Conservation (phyloP, 495 filamentous ascomycete genomes). For the Neurospora sp. region DNA sequence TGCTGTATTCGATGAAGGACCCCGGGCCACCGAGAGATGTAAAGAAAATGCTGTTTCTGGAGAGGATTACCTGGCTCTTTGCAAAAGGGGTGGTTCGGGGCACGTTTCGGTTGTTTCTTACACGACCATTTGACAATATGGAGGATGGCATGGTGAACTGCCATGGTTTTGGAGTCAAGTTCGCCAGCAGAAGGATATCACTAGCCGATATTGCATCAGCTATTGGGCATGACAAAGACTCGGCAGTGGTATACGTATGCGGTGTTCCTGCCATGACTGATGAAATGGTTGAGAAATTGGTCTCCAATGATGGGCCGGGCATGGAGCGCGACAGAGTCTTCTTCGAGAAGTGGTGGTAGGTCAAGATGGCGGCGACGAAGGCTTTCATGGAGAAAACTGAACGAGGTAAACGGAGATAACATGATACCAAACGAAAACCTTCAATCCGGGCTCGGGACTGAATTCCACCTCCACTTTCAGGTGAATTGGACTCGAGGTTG, state of each 20-base stretch:
- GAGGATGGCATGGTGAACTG: constrained; percentile 11
- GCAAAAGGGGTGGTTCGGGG: constrained; percentile 16
- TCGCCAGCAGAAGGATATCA: constrained; percentile 39
- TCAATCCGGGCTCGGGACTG: not conserved
- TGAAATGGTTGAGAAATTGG: constrained; percentile 49
- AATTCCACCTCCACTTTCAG: not conserved
- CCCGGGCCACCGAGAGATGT: constrained; percentile 12
- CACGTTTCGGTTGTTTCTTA: constrained; percentile 25
- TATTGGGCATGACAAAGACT: constrained; percentile 35
- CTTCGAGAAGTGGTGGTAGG: constrained; percentile 83
- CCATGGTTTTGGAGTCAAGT: constrained; percentile 21
- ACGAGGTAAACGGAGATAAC: not conserved
- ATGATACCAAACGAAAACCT: not conserved
- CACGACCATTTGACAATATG: constrained; percentile 3
- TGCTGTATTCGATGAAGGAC: constrained; percentile 34
- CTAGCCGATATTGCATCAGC: constrained; percentile 38
- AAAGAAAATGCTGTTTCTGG: constrained; percentile 32
- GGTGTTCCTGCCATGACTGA: constrained; percentile 76
- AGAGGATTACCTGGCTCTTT: constrained; percentile 29
- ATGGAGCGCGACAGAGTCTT: constrained; percentile 50
- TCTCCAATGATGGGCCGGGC: constrained; percentile 36
- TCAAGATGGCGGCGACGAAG: not conserved
- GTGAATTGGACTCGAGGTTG: not conserved
- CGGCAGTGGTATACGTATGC: constrained; percentile 65
- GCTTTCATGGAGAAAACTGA: not conserved